phyloP scores from a whole-genome alignment of 305 asterid genomes.

The Fraxinus dipetala region DNA sequence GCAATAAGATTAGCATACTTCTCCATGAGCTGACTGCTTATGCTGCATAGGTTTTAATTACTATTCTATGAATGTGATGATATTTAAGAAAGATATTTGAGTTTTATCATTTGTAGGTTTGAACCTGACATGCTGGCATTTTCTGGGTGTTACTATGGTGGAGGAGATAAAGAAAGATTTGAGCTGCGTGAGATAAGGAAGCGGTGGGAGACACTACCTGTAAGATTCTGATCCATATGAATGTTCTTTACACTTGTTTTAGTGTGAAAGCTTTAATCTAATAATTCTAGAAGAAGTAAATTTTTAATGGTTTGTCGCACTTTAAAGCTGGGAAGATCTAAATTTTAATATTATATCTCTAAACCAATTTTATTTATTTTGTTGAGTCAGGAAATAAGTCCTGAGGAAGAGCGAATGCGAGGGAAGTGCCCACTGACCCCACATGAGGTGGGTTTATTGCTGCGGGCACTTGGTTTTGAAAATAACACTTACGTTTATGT shows the following conservation, averaged over 20 bases:
- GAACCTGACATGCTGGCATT: slow-evolving; percentile 99
- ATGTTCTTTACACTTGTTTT: slow-evolving; percentile 6
- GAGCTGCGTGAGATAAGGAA: slow-evolving; percentile 89
- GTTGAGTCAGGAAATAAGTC: slow-evolving; percentile 69
- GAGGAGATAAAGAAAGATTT: slow-evolving; percentile 89
- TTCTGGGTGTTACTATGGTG: slow-evolving; percentile 98
- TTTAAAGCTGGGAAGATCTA: slow-evolving; percentile 3
- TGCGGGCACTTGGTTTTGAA: slow-evolving; percentile 90
- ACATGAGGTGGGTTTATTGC: slow-evolving; percentile 91
- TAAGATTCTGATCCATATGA: slow-evolving; percentile 41
- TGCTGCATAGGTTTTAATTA: slow-evolving; percentile 4
- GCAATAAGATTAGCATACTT: not conserved
- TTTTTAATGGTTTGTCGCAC: not conserved
- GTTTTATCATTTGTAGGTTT: slow-evolving; percentile 54
- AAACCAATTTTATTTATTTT: slow-evolving; percentile 13
- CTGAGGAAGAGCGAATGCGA: slow-evolving; percentile 90
- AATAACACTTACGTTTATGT: slow-evolving; percentile 79
- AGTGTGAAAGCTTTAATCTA: slow-evolving; percentile 15
- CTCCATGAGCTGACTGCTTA: slow-evolving; percentile 6
- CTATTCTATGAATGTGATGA: slow-evolving; percentile 11
- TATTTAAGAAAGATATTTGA: slow-evolving; percentile 14
- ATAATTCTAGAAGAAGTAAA: not conserved
- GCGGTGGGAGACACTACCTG: slow-evolving; percentile 97
- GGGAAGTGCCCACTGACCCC: slow-evolving; percentile 99
- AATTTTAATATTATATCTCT: slow-evolving; percentile 2